Percentiles rank a stretch among this genome's conserved stretches.
phyloP scores from a whole-genome alignment of 179 eudicot genomes.

The Patellifolia procumbens region DNA sequence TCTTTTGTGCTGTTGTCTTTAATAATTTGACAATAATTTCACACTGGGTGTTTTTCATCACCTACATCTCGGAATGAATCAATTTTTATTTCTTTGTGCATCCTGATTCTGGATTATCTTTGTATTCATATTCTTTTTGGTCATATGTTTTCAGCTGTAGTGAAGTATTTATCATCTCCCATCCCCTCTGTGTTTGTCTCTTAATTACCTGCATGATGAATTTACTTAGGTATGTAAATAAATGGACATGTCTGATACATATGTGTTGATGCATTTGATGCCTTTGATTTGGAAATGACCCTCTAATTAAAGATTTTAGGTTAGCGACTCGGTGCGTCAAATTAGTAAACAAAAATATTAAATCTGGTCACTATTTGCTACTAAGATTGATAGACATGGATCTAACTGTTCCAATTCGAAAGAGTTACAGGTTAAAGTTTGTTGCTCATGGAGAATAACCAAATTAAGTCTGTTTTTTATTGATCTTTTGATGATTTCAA shows the following conservation, averaged over 20 bases:
- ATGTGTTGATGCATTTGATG: not conserved
- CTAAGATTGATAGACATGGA: not conserved
- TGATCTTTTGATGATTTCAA: slow-evolving; percentile 1
- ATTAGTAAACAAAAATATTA: not conserved
- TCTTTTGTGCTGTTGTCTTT: not conserved
- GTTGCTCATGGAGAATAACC: not conserved
- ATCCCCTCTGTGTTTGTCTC: not conserved
- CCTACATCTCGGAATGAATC: not conserved
- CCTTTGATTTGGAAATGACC: not conserved
- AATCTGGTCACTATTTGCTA: not conserved
- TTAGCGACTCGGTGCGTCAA: not conserved
- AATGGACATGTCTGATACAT: not conserved
- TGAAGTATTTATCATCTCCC: not conserved
- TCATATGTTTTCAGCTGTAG: not conserved
- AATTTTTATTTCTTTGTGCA: not conserved
- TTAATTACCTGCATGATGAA: not conserved
- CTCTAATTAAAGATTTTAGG: not conserved
- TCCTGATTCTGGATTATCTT: not conserved
- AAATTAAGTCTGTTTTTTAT: not conserved
- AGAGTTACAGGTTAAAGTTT: not conserved
- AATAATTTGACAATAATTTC: not conserved
- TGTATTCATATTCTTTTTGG: not conserved
- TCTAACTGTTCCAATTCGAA: not conserved
- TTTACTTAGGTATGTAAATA: not conserved
- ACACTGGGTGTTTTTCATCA: not conserved